Conservation (phyloP, 2,329 filamentous ascomycete species). For the Penicillium corylophilum region DNA sequence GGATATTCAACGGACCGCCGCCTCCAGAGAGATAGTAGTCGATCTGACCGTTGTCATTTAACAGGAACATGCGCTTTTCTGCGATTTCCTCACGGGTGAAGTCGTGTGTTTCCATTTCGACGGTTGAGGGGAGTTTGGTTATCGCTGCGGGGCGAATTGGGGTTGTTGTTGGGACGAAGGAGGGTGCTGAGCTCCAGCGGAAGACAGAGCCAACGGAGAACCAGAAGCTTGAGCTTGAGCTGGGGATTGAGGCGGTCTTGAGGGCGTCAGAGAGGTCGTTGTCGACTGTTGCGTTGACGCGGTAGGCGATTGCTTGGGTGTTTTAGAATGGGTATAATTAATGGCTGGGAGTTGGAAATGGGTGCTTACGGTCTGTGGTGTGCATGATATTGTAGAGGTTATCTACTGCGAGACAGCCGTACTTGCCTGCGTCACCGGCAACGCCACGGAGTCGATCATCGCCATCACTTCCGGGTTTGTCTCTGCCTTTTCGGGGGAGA, state of each 20-base stretch:
- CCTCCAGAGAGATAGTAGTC: slow-evolving; percentile 85
- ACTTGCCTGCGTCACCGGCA: slow-evolving; percentile 74
- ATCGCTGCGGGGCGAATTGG: slow-evolving; percentile 57
- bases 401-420: slow-evolving; percentile 89
- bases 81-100: slow-evolving; percentile 90
- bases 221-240: slow-evolving; percentile 64
- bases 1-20: slow-evolving; percentile 84
- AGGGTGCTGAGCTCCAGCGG: slow-evolving; percentile 51
- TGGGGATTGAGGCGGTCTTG: slow-evolving; percentile 76
- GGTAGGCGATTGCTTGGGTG: slow-evolving; percentile 72
- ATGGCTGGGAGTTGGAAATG: not conserved
- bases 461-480: slow-evolving; percentile 71
- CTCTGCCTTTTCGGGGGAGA: slow-evolving; percentile 70
- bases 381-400: slow-evolving; percentile 95
- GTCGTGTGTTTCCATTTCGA: slow-evolving; percentile 95
- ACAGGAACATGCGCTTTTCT: slow-evolving; percentile 78
- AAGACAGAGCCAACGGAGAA: slow-evolving; percentile 64
- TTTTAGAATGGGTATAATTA: slow-evolving; percentile 52
- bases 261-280: slow-evolving; percentile 73
- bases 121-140: slow-evolving; percentile 62
- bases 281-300: slow-evolving; percentile 88
- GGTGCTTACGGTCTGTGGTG: slow-evolving; percentile 57
- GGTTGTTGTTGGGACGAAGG: slow-evolving; percentile 65
- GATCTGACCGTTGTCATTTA: slow-evolving; percentile 96
- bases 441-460: slow-evolving; percentile 62